A percentile compares a stretch with the other conserved stretches of the same genome.
Conservation (phyloP, 2,329 filamentous ascomycete species). For the Didymellaceae sp. region DNA sequence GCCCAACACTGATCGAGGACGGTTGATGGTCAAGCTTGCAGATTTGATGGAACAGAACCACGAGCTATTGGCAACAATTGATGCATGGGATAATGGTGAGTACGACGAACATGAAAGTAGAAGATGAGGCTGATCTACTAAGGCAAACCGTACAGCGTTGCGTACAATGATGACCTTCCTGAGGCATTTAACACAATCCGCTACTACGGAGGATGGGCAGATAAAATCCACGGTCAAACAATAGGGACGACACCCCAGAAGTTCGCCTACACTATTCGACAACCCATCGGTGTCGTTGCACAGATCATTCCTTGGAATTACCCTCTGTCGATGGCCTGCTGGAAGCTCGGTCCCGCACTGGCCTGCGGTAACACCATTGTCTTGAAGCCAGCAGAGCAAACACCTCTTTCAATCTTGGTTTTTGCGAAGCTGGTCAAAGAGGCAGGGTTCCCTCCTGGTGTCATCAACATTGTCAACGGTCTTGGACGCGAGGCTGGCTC, state of each 20-base stretch:
- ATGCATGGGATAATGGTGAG: conserved; percentile 73
- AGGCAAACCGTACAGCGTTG: conserved; percentile 68
- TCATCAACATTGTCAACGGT: conserved; percentile 56
- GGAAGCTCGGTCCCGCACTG: conserved; percentile 64
- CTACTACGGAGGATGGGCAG: conserved; percentile 78
- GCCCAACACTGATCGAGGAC: conserved; percentile 24
- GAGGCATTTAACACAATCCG: conserved; percentile 64
- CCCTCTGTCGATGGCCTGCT: conserved; percentile 46
- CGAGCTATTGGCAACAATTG: conserved; percentile 22
- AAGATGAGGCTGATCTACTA: background rate
- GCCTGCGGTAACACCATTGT: conserved; percentile 63
- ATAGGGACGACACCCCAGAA: conserved; percentile 71
- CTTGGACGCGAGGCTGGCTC: conserved; percentile 66
- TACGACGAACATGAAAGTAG: background rate
- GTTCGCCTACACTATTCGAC: conserved; percentile 74
- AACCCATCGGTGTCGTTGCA: conserved; percentile 61
- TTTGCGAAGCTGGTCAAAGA: conserved; percentile 38
- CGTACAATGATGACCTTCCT: conserved; percentile 65
- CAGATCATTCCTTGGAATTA: conserved; percentile 54
- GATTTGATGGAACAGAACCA: conserved; percentile 34
- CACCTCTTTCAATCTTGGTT: conserved; percentile 53
- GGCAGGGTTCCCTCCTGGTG: conserved; percentile 50
- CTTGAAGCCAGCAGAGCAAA: conserved; percentile 62
- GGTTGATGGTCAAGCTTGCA: conserved; percentile 33
- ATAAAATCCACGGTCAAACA: conserved; percentile 76